Evolutionary conservation across 768 basidiomycete species (phyloP).

Genomic region (Pleurotus giganteus): DNA sequence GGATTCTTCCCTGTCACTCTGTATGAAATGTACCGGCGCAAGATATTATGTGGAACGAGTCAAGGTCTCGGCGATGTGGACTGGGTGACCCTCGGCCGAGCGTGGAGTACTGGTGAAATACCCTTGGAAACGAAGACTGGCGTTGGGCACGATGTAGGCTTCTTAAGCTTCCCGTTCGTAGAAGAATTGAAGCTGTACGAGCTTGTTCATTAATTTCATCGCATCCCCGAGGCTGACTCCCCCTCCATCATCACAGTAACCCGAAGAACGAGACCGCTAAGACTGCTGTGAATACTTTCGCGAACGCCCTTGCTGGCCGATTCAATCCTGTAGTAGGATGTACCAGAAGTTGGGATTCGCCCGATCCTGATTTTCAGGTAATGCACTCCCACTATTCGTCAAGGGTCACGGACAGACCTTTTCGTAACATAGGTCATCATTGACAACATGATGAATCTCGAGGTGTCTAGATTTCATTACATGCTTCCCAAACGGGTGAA

Average conservation of each 20-base stretch:
- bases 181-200: conserved; percentile 58
- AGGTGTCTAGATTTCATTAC: conserved; percentile 24
- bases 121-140: conserved; percentile 44
- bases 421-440: conserved; percentile 54
- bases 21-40: conserved; percentile 58
- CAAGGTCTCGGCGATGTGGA: conserved; percentile 41
- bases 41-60: conserved; percentile 41
- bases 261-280: conserved; percentile 55
- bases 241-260: too few species aligned
- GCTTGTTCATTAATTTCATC: conserved; percentile 4
- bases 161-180: conserved; percentile 67
- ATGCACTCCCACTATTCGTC: too few species aligned
- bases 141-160: conserved; percentile 70
- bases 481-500: not conserved
- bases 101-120: conserved; percentile 49
- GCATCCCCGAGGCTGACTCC: too few species aligned
- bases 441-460: conserved; percentile 81
- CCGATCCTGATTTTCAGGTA: conserved; percentile 61
- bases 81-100: conserved; percentile 55
- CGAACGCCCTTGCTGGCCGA: conserved; percentile 51
- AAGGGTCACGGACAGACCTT: not conserved
- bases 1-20: conserved; percentile 64
- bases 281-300: conserved; percentile 55
- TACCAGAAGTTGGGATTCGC: conserved; percentile 65
- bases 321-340: conserved; percentile 62